phyloP scores from a whole-genome alignment of 768 basidiomycete species.

The Lactarius sp. region DNA sequence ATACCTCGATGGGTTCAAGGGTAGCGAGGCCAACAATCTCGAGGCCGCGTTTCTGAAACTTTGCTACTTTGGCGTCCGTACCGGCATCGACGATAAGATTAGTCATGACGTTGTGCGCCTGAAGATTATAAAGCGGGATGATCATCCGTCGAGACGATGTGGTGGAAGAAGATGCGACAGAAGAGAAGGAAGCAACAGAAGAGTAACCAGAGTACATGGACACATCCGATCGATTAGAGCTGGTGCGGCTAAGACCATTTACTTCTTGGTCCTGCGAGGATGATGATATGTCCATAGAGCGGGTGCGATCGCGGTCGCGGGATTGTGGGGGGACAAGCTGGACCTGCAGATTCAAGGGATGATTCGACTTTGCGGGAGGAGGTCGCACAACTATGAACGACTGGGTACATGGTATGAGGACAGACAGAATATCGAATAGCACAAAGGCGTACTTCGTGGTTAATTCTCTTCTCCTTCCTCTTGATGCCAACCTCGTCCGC shows the following conservation, averaged over 20 bases:
- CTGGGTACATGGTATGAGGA: constrained; percentile 36
- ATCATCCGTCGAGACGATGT: constrained; percentile 61
- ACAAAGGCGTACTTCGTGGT: constrained; percentile 43
- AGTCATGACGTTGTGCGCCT: constrained; percentile 83
- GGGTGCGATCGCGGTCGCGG: constrained; percentile 37
- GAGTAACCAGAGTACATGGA: constrained; percentile 42
- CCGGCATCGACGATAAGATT: constrained; percentile 86
- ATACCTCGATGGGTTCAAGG: constrained; percentile 76
- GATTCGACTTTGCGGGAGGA: constrained; percentile 78
- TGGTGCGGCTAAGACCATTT: constrained; percentile 38
- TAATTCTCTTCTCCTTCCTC: constrained; percentile 45
- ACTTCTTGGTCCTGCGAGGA: constrained; percentile 29
- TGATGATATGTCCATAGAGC: constrained; percentile 42
- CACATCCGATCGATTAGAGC: constrained; percentile 50
- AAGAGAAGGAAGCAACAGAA: constrained; percentile 42
- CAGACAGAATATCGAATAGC: neutral
- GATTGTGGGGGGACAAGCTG: constrained; percentile 77
- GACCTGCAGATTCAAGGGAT: constrained; percentile 86
- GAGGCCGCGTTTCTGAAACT: constrained; percentile 63
- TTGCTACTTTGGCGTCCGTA: constrained; percentile 61
- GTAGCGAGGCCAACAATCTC: constrained; percentile 74
- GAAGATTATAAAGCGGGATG: constrained; percentile 81
- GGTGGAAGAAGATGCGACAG: constrained; percentile 36
- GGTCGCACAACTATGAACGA: constrained; percentile 91
- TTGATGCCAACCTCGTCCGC: constrained; percentile 34